phyloP scores from a whole-genome alignment of 108 stramenopile species.

The Nitzschia sp. region DNA sequence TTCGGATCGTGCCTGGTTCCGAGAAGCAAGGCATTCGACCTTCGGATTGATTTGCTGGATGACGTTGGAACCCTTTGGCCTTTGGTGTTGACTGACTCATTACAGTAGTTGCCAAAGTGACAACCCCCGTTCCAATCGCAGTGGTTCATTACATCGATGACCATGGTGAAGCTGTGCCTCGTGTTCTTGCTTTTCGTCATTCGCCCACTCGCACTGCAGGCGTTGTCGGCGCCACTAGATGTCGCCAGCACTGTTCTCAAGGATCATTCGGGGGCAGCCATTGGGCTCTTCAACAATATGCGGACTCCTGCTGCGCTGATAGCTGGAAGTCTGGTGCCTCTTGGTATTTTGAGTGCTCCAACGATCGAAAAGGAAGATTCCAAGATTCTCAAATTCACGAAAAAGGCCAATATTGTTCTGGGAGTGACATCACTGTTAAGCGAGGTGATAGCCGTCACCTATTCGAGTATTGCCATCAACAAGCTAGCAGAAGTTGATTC shows the following conservation, averaged over 20 bases:
- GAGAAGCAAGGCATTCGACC: no score
- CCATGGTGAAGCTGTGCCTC: not conserved
- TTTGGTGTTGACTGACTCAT: no score
- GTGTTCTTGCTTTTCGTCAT: not conserved
- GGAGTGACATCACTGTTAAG: conserved; percentile 25
- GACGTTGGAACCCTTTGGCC: no score
- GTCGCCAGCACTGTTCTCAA: conserved; percentile 5
- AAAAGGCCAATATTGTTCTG: conserved; percentile 20
- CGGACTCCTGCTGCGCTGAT: conserved; percentile 32
- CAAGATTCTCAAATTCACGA: not conserved
- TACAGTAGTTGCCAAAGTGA: no score
- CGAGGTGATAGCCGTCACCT: conserved; percentile 22
- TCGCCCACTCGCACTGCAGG: no score
- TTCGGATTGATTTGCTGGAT: no score
- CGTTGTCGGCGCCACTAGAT: not conserved
- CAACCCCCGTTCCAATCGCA: no score
- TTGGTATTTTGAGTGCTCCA: conserved; percentile 23
- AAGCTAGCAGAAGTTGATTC: conserved; percentile 21
- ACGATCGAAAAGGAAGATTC: conserved; percentile 3
- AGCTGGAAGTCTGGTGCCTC: conserved; percentile 20
- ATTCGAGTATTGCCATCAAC: conserved; percentile 33
- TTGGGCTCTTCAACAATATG: conserved; percentile 30
- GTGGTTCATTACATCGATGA: no score
- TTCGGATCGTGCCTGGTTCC: no score
- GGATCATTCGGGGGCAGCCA: conserved; percentile 21